A percentile compares a stretch with the other conserved stretches of the same genome.
These are phyloP conservation scores for Dorcoceras hygrometricum DNA, from an alignment of 257 asterid species.

Conservation along the genomic window DNA sequence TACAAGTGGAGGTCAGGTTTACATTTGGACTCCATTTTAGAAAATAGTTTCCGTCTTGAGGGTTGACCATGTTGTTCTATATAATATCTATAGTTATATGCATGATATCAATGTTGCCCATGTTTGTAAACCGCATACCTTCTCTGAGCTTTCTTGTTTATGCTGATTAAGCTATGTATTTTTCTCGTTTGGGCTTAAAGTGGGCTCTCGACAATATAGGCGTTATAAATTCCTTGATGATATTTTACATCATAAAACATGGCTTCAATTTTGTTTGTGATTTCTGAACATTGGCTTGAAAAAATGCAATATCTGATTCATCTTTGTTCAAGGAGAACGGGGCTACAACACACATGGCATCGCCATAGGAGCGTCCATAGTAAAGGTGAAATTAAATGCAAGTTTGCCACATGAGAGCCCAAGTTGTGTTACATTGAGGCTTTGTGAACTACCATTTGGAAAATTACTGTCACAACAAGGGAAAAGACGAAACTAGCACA, in stretches of 20 bases:
- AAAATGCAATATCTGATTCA: too few species aligned
- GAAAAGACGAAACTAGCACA: background rate
- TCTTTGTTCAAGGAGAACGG: background rate
- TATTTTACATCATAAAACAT: too few species aligned
- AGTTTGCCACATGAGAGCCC: background rate
- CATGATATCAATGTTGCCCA: background rate
- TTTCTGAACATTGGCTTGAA: too few species aligned
- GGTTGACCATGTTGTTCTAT: background rate
- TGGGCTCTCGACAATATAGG: too few species aligned
- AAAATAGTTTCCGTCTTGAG: background rate
- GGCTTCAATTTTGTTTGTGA: too few species aligned
- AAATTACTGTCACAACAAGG: background rate
- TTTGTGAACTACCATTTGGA: background rate
- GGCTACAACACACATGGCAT: background rate
- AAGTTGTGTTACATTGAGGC: too few species aligned
- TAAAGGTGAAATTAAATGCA: background rate
- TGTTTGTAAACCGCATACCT: background rate
- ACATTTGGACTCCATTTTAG: slow-evolving; percentile 47
- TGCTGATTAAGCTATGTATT: background rate
- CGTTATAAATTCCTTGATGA: too few species aligned
- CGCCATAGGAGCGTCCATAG: background rate
- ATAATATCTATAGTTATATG: background rate
- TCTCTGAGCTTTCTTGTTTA: background rate
- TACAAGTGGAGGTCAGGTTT: slow-evolving; percentile 77
- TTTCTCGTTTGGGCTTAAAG: background rate